Conservation (phyloP, 805 yeast genomes). For the Wickerhamomyces silvicola region DNA sequence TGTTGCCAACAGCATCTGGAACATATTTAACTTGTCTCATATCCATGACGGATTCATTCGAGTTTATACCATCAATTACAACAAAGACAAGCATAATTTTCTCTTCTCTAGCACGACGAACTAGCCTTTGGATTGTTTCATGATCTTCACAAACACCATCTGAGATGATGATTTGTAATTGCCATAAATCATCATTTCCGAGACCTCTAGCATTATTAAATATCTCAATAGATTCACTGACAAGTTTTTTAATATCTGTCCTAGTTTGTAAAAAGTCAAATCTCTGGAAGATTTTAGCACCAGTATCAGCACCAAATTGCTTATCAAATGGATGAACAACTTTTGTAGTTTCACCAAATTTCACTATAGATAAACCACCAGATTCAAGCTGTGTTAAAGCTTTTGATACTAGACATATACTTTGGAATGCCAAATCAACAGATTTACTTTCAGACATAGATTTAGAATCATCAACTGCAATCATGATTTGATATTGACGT, state of each 20-base stretch:
- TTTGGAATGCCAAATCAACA: conserved; percentile 87
- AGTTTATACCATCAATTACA: conserved; percentile 81
- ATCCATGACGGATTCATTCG: conserved; percentile 82
- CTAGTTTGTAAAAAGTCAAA: conserved; percentile 85
- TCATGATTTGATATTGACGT: conserved; percentile 95
- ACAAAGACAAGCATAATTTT: conserved; percentile 94
- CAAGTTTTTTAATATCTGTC: conserved; percentile 76
- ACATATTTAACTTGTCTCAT: conserved; percentile 88
- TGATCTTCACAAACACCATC: conserved; percentile 99
- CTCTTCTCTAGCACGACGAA: conserved; percentile 86
- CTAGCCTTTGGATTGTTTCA: conserved; percentile 71
- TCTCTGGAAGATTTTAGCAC: conserved; percentile 78
- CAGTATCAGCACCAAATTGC: conserved; percentile 79
- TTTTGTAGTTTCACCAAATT: conserved; percentile 79
- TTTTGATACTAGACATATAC: conserved; percentile 88
- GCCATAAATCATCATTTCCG: conserved; percentile 73
- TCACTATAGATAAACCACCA: conserved; percentile 84
- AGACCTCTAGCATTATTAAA: conserved; percentile 52
- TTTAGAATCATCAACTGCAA: conserved; percentile 94
- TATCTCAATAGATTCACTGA: conserved; percentile 62
- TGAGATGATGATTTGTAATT: conserved; percentile 82
- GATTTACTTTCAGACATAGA: conserved; percentile 94
- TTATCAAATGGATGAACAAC: conserved; percentile 87
- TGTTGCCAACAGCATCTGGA: conserved; percentile 62
- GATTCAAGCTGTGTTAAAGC: conserved; percentile 92